phyloP scores from a whole-genome alignment of 2,329 filamentous ascomycete species.

The Seiridium unicorne region DNA sequence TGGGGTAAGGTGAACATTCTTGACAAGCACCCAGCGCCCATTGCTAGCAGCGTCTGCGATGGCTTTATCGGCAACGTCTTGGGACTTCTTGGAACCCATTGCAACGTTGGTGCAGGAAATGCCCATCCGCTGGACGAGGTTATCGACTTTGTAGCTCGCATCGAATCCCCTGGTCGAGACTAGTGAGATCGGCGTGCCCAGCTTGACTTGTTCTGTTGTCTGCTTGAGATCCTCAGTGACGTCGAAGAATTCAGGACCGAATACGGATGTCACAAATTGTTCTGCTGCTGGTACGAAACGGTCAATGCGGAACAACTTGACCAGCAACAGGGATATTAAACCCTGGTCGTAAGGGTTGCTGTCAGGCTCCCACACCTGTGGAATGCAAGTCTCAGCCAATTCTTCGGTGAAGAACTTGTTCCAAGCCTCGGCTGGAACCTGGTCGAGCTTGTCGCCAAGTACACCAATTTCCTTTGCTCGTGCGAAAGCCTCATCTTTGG shows the following conservation, averaged over 20 bases:
- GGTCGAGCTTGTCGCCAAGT: slow-evolving; percentile 71
- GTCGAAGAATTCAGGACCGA: slow-evolving; percentile 80
- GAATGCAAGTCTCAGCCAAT: slow-evolving; percentile 80
- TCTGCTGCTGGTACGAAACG: slow-evolving; percentile 92
- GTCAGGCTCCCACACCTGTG: slow-evolving; percentile 68
- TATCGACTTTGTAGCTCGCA: slow-evolving; percentile 98
- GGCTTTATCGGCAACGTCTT: slow-evolving; percentile 91
- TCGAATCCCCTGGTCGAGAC: slow-evolving; percentile 97
- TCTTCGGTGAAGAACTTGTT: slow-evolving; percentile 82
- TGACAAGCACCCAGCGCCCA: slow-evolving; percentile 95
- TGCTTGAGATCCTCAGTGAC: slow-evolving; percentile 81
- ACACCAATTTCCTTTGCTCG: slow-evolving; percentile 67
- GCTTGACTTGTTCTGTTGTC: slow-evolving; percentile 80
- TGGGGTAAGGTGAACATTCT: slow-evolving; percentile 96
- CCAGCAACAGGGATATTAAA: slow-evolving; percentile 78
- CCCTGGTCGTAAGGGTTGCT: slow-evolving; percentile 69
- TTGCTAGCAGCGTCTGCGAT: slow-evolving; percentile 88
- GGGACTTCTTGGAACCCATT: slow-evolving; percentile 96
- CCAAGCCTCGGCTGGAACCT: slow-evolving; percentile 66
- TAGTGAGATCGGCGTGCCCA: slow-evolving; percentile 82
- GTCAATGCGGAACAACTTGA: slow-evolving; percentile 95
- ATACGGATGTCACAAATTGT: slow-evolving; percentile 83
- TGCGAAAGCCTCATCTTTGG: slow-evolving; percentile 66
- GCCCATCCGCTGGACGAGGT: slow-evolving; percentile 79
- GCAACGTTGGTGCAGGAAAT: slow-evolving; percentile 93